Base-by-base conservation (phyloP, 108 stramenopile species). In the Nitzschia sp. region DNA sequence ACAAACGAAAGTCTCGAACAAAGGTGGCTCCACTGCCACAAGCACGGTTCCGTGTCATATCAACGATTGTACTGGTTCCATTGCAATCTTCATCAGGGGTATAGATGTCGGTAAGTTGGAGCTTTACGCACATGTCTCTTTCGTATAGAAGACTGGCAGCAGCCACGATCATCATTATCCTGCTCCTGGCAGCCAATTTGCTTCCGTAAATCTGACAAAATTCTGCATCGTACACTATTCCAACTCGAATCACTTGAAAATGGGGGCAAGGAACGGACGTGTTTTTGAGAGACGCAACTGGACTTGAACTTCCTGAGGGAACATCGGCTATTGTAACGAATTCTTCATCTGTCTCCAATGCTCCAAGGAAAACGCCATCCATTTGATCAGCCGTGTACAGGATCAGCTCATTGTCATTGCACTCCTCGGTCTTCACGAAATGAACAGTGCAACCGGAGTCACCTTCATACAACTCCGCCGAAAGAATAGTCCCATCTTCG, bases 261-360 rank as follows among this genome's bases (percentile, higher is more conserved):
- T 39, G 40, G 8, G 29, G n/a, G 6, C 66, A 67, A 10, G 55
- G 53, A 21, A 20, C 11, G 15, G 53, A 53, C 0, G 64, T 65
- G 29, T 34, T 34, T 34, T 5, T 34, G 29, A 5, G 29, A 34
- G 29, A 34, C 5, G 5, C 29, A 34, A 34, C 1, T 34, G 29
- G 5, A 34, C 29, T 34, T 1, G 29, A 34, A 34, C 3, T 34
- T 34, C 5, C 29, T 6, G 46, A 48, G 6, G 34, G 6, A 40
- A 55, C 53, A 9, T 38, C 53, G 7, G 7, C 19, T 8, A 41
- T 42, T 29, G 34, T 7, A 3, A 10, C 43, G 8, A 48, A 48
- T 69, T 91, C 92, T 57, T 90, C 88, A 44, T 93, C 92, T 58
- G 87, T 84, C 76, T 91, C 90, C 24, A 77, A 64, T 24, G 69